Conservation (phyloP, 768 basidiomycete genomes). For the Lentinula aciculospora region DNA sequence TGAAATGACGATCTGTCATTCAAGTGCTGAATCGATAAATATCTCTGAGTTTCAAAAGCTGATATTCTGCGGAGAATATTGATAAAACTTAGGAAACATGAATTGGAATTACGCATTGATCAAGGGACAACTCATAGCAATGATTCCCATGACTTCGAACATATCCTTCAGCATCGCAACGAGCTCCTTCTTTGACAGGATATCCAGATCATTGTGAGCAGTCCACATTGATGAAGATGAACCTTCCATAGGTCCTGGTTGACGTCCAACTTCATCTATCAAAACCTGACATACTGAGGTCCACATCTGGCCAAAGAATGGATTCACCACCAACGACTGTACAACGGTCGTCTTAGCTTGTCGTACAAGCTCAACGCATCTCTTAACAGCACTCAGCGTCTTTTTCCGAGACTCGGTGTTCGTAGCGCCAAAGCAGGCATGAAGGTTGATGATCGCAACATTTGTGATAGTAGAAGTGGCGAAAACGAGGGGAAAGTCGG, state of each 20-base stretch:
- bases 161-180: constrained; percentile 33
- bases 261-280: not conserved
- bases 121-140: constrained; percentile 35
- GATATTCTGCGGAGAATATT: constrained; percentile 28
- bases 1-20: no score
- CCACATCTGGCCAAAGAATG: constrained; percentile 1
- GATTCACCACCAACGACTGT: not conserved
- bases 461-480: constrained; percentile 21
- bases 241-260: not conserved
- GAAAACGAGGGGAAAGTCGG: constrained; percentile 10
- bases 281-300: not conserved
- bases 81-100: not conserved
- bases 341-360: not conserved
- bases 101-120: constrained; percentile 33
- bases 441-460: constrained; percentile 20
- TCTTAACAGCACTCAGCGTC: not conserved
- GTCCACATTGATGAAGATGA: not conserved
- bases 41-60: constrained; percentile 39
- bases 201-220: not conserved
- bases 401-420: constrained; percentile 7
- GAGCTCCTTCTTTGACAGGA: constrained; percentile 33
- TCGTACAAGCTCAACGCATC: not conserved
- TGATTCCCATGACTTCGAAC: constrained; percentile 32
- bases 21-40: constrained; percentile 13
- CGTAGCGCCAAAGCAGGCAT: constrained; percentile 13